Evolutionary conservation across 768 basidiomycete genomes (phyloP).

Genomic region (Leccinum fibrillosum): DNA sequence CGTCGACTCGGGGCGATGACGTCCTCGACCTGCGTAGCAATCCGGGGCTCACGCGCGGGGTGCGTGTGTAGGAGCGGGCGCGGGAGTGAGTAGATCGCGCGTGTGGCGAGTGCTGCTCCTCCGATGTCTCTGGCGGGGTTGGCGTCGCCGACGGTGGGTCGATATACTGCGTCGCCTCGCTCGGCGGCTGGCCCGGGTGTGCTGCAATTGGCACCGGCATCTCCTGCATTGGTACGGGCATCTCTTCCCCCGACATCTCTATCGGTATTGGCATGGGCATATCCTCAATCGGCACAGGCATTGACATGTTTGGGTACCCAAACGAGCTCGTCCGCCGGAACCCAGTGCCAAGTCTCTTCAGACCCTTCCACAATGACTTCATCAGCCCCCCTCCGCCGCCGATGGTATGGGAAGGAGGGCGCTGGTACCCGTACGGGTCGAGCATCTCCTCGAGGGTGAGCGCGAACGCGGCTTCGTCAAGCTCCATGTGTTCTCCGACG

Average conservation of each 20-base stretch:
- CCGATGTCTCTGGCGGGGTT: slow-evolving; percentile 10
- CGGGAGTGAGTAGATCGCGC: background rate
- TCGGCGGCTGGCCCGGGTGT: background rate
- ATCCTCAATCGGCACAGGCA: background rate
- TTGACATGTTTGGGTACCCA: slow-evolving; percentile 1
- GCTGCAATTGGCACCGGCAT: background rate
- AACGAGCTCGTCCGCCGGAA: slow-evolving; percentile 4
- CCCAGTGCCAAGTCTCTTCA: slow-evolving; percentile 29
- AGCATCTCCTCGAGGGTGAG: background rate
- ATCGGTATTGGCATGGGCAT: background rate
- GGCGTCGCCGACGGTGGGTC: slow-evolving; percentile 2
- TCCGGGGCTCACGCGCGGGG: background rate
- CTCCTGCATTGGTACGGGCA: background rate
- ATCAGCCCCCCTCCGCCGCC: slow-evolving; percentile 16
- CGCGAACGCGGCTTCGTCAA: slow-evolving; percentile 18
- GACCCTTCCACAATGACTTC: slow-evolving; percentile 31
- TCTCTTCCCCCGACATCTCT: background rate
- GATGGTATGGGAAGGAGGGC: background rate
- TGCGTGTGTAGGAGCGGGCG: background rate
- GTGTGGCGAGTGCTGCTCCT: slow-evolving; percentile 22
- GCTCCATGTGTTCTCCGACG: slow-evolving; percentile 29
- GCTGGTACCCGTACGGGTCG: slow-evolving; percentile 6
- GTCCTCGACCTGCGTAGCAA: slow-evolving; percentile 4
- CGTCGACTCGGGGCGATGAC: background rate
- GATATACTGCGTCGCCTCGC: slow-evolving; percentile 14